Percentiles rank a stretch among this genome's conserved stretches.
phyloP scores from a whole-genome alignment of 805 yeast genomes.

The Jamesozyma rosinii region DNA sequence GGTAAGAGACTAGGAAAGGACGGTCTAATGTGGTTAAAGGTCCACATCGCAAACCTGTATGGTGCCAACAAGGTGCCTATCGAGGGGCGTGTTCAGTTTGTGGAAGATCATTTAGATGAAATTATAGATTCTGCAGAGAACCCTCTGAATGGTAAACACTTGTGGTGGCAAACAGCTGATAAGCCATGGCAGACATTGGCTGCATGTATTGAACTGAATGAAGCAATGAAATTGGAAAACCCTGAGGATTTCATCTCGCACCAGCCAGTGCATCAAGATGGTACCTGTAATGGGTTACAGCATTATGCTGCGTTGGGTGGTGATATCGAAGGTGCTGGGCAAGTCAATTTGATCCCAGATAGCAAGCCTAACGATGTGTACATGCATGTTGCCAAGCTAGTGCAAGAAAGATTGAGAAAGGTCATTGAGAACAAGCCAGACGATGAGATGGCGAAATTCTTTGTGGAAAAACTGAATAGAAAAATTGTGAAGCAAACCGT shows the following conservation, averaged over 20 bases:
- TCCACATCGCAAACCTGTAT: slow-evolving; percentile 63
- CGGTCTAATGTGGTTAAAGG: slow-evolving; percentile 67
- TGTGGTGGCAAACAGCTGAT: slow-evolving; percentile 69
- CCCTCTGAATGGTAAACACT: slow-evolving; percentile 45
- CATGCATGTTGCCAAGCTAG: slow-evolving; percentile 57
- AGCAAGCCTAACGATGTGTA: slow-evolving; percentile 74
- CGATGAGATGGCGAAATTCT: slow-evolving; percentile 40
- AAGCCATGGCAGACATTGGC: slow-evolving; percentile 79
- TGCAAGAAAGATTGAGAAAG: slow-evolving; percentile 43
- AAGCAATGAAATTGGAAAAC: slow-evolving; percentile 51
- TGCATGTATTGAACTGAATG: slow-evolving; percentile 55
- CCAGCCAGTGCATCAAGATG: slow-evolving; percentile 79
- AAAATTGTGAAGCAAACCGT: slow-evolving; percentile 94
- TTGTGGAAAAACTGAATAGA: slow-evolving; percentile 60
- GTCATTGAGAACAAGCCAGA: slow-evolving; percentile 42
- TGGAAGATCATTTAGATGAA: slow-evolving; percentile 47
- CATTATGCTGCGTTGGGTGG: slow-evolving; percentile 86
- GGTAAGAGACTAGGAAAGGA: slow-evolving; percentile 56
- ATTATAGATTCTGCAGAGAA: slow-evolving; percentile 50
- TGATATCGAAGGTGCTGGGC: slow-evolving; percentile 72
- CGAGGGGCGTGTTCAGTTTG: slow-evolving; percentile 50
- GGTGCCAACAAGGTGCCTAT: slow-evolving; percentile 70
- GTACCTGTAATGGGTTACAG: slow-evolving; percentile 79
- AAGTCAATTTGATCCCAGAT: slow-evolving; percentile 64
- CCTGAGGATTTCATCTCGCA: slow-evolving; percentile 60